Conservation (phyloP, 768 basidiomycete genomes). For the Phlebiopsis gigantea region DNA sequence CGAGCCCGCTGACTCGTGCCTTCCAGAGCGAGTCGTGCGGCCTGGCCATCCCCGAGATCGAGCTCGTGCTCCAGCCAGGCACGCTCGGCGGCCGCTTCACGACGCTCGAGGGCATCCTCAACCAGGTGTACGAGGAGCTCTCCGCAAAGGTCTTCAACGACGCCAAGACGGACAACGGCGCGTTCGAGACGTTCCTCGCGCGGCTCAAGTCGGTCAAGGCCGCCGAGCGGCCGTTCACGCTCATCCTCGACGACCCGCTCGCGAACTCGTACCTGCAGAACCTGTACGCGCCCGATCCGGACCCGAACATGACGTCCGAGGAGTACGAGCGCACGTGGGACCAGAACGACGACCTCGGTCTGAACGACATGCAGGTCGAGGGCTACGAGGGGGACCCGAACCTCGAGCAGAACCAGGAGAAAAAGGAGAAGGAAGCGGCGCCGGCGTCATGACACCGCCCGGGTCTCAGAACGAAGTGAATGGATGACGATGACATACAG, state of each 20-base stretch:
- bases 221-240: conserved; percentile 76
- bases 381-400: conserved; percentile 44
- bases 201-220: conserved; percentile 76
- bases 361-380: conserved; percentile 88
- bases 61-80: conserved; percentile 84
- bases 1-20: background rate
- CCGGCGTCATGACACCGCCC: background rate
- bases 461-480: background rate
- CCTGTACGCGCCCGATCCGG: conserved; percentile 94
- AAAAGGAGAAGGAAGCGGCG: background rate
- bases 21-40: conserved; percentile 91
- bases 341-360: conserved; percentile 92
- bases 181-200: conserved; percentile 74
- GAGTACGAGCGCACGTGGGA: conserved; percentile 79
- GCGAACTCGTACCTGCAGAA: conserved; percentile 96
- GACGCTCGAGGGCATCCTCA: conserved; percentile 90
- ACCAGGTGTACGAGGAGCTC: conserved; percentile 93
- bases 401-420: background rate
- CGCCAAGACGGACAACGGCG: conserved; percentile 43
- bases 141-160: conserved; percentile 84
- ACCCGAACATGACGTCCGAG: conserved; percentile 87
- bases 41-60: conserved; percentile 88
- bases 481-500: background rate
- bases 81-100: conserved; percentile 98
- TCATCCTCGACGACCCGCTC: conserved; percentile 93